Conservation (phyloP, 2,329 filamentous ascomycete species). For the Fusarium vanettenii region DNA sequence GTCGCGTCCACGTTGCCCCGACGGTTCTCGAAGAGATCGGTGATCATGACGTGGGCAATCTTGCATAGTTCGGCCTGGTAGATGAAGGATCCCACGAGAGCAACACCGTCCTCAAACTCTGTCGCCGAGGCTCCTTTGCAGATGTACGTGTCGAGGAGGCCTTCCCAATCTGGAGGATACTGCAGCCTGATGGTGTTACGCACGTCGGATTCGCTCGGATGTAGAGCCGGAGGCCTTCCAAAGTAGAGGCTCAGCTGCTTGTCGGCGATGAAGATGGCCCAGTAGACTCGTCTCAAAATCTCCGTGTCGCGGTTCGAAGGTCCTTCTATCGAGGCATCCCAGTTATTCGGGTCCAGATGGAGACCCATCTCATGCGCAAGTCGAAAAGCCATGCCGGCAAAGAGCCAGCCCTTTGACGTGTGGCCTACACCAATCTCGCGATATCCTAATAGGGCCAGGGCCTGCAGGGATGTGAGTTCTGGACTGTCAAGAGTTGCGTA, state of each 20-base stretch:
- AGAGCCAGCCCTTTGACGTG: conserved; percentile 63
- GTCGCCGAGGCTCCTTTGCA: conserved; percentile 56
- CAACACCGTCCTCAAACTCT: conserved; percentile 59
- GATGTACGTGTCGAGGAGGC: conserved; percentile 60
- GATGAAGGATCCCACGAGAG: conserved; percentile 58
- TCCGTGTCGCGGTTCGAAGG: conserved; percentile 54
- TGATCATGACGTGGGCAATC: conserved; percentile 62
- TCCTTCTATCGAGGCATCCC: conserved; percentile 53
- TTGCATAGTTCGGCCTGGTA: conserved; percentile 61
- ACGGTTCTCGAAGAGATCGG: conserved; percentile 62
- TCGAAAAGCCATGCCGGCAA: conserved; percentile 64
- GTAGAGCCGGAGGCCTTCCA: conserved; percentile 61
- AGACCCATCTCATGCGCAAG: conserved; percentile 64
- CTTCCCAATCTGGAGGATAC: conserved; percentile 61
- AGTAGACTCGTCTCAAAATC: conserved; percentile 61
- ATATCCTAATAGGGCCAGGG: conserved; percentile 58
- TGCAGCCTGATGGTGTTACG: conserved; percentile 60
- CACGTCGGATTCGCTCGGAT: conserved; percentile 62
- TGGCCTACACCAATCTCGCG: conserved; percentile 60
- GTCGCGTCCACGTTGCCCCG: conserved; percentile 53
- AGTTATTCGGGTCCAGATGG: conserved; percentile 63
- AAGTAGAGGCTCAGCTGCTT: conserved; percentile 65
- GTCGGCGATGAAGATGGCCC: conserved; percentile 62
- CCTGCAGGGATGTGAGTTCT: conserved; percentile 59
- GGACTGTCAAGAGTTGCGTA: conserved; percentile 58